Base-by-base conservation (phyloP, 2,329 filamentous ascomycete genomes). In the Lachnellula hyalina region DNA sequence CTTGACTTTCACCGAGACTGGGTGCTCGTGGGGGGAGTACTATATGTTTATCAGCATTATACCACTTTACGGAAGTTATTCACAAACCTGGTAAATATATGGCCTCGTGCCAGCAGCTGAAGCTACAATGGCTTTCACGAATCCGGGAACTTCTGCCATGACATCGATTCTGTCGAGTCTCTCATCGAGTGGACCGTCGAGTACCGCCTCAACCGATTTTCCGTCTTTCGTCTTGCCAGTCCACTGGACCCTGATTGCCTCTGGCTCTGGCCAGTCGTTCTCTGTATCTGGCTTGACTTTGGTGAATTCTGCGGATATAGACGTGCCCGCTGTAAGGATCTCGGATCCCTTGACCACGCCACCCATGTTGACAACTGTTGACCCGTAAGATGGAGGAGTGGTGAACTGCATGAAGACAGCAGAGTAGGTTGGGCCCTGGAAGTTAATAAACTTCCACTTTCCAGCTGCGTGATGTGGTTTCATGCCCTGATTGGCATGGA, bases 391-490 rank as follows among this genome's bases (percentile, higher is more conserved):
- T 4, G 89, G 84, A 28, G 94, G 95, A 0, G 94, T 99, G 38
- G 85, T 96, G 72, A 86, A 99, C 72, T 97, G 89, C 94, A 99
- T 99, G 77, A 97, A 78, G 62, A 96, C 75, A 28, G 92, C 93
- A 28, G 92, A 94, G 75, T 90, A 88, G 19, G 79, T 90, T 21
- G 90, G 87, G 14, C 89, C 86, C 71, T 97, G 92, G 77, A 96
- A 96, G 74, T 92, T 84, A 72, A 83, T 80, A 76, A 96, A 99
- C 74, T 94, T 96, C 94, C 94, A 99, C 60, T 82, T 84, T 32
- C 89, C 85, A 58, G 93, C 92, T 56, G 91, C 89, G 71, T 99
- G 95, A 72, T 99, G 94, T 41, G 94, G 94, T 81, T 99, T 99
- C 93, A 97, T 97, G 71, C 92, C 94, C 75, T 97, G 94, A 49